phyloP scores from a whole-genome alignment of 2,329 filamentous ascomycete genomes.

The Fusarium irregulare region DNA sequence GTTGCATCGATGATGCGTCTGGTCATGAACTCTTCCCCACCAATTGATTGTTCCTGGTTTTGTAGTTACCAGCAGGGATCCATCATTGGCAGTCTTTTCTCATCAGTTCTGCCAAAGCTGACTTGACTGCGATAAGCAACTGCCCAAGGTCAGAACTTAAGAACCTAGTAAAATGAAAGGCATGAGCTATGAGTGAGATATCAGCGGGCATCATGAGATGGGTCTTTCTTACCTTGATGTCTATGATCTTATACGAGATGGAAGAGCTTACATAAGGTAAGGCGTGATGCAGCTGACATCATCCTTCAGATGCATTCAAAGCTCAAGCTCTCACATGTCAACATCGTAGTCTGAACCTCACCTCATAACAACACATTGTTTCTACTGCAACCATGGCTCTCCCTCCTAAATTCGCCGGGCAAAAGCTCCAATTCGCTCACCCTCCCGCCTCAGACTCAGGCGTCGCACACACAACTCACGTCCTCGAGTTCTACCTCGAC shows the following conservation, averaged over 20 bases:
- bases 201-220: neutral
- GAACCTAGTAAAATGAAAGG: neutral
- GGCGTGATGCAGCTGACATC: slow-evolving; percentile 31
- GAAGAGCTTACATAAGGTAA: slow-evolving; percentile 32
- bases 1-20: slow-evolving; percentile 10
- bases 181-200: neutral
- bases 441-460: slow-evolving; percentile 50
- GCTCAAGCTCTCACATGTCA: neutral
- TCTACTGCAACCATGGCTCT: slow-evolving; percentile 69
- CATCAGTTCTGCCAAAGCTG: neutral
- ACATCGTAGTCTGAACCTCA: neutral
- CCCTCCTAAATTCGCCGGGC: slow-evolving; percentile 80
- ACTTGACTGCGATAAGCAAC: neutral
- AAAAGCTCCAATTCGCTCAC: slow-evolving; percentile 68
- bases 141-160: neutral
- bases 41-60: neutral
- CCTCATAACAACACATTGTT: neutral
- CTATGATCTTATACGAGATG: neutral
- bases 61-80: slow-evolving; percentile 8
- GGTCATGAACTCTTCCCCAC: slow-evolving; percentile 1
- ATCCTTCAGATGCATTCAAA: slow-evolving; percentile 17
- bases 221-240: slow-evolving; percentile 2
- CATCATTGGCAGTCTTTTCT: neutral
- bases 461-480: slow-evolving; percentile 63
- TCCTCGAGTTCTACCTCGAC: slow-evolving; percentile 79